Evolutionary conservation across 2,329 filamentous ascomycete species (phyloP), one percentile per base, ranked within the genome.

Genomic region (Coniosporium tulheliwenetii): DNA sequence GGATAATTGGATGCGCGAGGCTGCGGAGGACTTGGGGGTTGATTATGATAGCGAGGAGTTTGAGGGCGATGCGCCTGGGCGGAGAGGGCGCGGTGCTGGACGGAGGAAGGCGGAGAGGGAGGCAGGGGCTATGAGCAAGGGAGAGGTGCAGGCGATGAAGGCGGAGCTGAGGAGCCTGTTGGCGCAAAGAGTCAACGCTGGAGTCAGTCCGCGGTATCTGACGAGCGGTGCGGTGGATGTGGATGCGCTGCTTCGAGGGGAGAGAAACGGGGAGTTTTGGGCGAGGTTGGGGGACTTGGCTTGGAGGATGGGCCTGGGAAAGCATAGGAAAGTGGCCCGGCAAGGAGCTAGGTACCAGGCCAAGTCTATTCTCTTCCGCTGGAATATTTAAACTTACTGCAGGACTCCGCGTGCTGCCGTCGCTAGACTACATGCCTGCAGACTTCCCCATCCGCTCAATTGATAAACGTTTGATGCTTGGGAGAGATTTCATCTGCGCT

Each of bases 21-120:
- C 86, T 0, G 91, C 91, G 0, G 86, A 95, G 43, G 89, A 96
- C 47, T 69, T 98, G 0, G 91, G 91, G 1, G 84, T 96, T 0
- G 89, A 95, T 40, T 94, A 93, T 55, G 86, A 96, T 55, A 82
- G 77, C 44, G 86, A 93, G 31, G 85, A 93, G 37, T 80, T 94
- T 45, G 82, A 73, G 36, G 66, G 81, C 48, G 61, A 70, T 33
- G 70, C 68, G 1, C 64, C 62, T 7, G 75, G 77, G 5, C 70
- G 82, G 0, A 50, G 56, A 14, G 66, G 67, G 0, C 70, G 85
- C 31, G 85, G 85, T 7, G 76, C 75, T 33, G 80, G 81, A 1
- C 66, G 84, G 34, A 81, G 80, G 61, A 70, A 76, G 61, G 83
- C 83, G 62, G 81, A 91, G 55, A 76, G 79, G 52, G 75, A 80